Evolutionary conservation across 768 basidiomycete species (phyloP), one percentile per base, ranked within the genome.

Genomic region (Daedalea quercina): DNA sequence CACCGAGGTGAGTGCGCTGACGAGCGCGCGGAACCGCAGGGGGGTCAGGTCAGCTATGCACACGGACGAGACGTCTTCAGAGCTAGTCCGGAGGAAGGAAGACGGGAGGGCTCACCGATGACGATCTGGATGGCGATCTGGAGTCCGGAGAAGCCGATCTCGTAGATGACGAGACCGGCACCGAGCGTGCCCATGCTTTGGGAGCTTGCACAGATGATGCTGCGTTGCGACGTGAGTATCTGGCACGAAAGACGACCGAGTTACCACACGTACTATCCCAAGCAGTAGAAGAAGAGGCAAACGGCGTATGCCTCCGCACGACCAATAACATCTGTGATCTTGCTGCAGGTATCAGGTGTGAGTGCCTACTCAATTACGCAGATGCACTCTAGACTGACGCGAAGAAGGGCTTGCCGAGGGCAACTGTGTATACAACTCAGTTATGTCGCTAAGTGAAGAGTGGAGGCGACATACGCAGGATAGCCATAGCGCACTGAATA

Each of bases 1-100:
- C 40, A 73, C 55, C 7, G 76, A 73, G 12, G 73, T 73, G 25
- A 81, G 65, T 7, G 68, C 67, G 7, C 70, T 72, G 24, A 81
- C 73, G 22, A 81, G 55, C 3, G 63, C 66, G 31, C 66, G 58
- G 64, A 63, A 67, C 43, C 64, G 60, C 25, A 67, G 60, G 11
- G 62, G 57, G 12, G 66, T 63, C 45, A 65, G 59, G 43, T 67
- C 66, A 3, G 66, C 65, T 33, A 64, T 54, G 54, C 65, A 11
- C 11, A 31, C n/a, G 62, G 55, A 61, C 50, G 31, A 40, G 17
- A 17, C 6, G 34, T 19, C 19, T 6, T 40, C 37, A 40, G 37
- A 40, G 19, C 37, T 8, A 15, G 6, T 15, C 13, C 37, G 37
- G 15, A 19, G 37, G 17, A 15, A 40, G 4, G 37, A 40, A 3